Conservation (phyloP, 331 rosid species). For the Cydonia oblonga region DNA sequence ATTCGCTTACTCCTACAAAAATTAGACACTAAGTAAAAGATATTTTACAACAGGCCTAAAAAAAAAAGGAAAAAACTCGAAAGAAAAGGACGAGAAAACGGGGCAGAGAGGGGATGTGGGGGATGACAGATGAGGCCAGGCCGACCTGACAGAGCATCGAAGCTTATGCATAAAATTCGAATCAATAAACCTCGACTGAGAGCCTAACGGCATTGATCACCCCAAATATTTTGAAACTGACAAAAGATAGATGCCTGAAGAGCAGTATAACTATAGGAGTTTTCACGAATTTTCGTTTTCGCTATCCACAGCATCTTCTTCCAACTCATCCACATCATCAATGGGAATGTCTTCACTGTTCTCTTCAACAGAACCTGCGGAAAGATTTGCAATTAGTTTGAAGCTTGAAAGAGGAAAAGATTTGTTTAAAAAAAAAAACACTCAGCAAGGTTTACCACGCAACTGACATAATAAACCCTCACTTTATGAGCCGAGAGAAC, state of each 20-base stretch:
- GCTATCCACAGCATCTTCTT: slow-evolving; percentile 29
- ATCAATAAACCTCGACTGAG: too few relatives aligned
- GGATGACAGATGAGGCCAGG: too few relatives aligned
- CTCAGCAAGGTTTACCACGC: neutral
- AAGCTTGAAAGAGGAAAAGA: neutral
- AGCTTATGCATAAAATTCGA: too few relatives aligned
- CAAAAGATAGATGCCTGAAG: neutral
- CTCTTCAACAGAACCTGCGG: slow-evolving; percentile 30
- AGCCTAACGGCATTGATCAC: neutral
- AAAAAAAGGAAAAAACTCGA: too few relatives aligned
- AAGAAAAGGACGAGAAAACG: too few relatives aligned
- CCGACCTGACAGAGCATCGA: too few relatives aligned
- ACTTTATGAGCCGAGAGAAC: neutral
- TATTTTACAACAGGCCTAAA: too few relatives aligned
- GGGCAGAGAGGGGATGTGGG: too few relatives aligned
- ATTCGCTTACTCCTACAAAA: too few relatives aligned
- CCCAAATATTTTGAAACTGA: neutral
- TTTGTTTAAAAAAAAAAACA: neutral
- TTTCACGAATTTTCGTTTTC: slow-evolving; percentile 16
- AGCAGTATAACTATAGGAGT: neutral
- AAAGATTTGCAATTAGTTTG: slow-evolving; percentile 1
- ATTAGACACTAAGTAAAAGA: too few relatives aligned
- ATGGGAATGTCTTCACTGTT: slow-evolving; percentile 65
- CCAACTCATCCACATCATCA: slow-evolving; percentile 63
- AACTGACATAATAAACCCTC: neutral